Base-by-base conservation (phyloP, 768 basidiomycete species). In the Mycena maculata region DNA sequence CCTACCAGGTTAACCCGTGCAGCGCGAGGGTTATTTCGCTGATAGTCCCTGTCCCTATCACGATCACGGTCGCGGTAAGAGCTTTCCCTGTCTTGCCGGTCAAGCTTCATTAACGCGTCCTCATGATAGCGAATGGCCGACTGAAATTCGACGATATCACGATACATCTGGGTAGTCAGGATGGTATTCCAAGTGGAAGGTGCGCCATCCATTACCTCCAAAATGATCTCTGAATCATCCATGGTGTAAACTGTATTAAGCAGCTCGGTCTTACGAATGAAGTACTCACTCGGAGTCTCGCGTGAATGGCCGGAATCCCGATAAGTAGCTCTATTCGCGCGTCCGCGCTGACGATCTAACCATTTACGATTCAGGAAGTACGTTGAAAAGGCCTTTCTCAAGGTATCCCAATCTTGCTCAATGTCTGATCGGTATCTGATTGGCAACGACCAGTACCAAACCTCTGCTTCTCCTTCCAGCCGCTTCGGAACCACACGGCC, bases 331-430 rank as follows among this genome's bases (percentile, higher is more conserved):
- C 69, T 42, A 22, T 68, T 73, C 0, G 79, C 78, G 23, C 72
- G 53, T 8, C 63, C 57, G 39, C 76, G 75, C 55, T 77, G 77
- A 42, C 71, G 65, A 48, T 80, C 78, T 2, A 76, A 33, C 69
- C 72, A 79, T 3, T 59, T 45, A 7, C 78, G 44, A 52, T 78
- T 80, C 79, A 80, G 79, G 60, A 71, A 81, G 48, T 77, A 79
- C 3, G 59, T 63, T 0, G 67, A 56, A 13, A 81, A 78, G 2
- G 54, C 73, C 1, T n/a, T n/a, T n/a, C n/a, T n/a, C n/a, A n/a
- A n/a, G n/a, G 74, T 71, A 20, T 69, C 68, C 80, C 79, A 81
- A 42, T 79, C 65, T 18, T 56, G 1, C 36, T 78, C 73, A 28
- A 72, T 69, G 1, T 39, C 20, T 7, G 62, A 30, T 6, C 67